phyloP scores from a whole-genome alignment of 2,329 filamentous ascomycete species.

The Emergomyces orientalis region DNA sequence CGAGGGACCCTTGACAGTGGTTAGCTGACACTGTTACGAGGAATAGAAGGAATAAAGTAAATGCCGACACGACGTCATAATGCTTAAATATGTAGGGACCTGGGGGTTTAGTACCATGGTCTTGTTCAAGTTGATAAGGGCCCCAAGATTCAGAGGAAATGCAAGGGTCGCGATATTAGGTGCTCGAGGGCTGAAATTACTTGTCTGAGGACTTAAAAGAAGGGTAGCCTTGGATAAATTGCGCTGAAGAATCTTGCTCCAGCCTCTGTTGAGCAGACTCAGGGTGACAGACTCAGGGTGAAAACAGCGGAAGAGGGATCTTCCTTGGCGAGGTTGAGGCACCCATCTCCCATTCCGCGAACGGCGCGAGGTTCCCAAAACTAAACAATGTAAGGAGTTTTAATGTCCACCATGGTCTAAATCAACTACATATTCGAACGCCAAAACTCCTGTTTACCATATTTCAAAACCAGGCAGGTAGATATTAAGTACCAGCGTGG shows the following conservation, averaged over 20 bases:
- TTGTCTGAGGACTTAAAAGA: no score
- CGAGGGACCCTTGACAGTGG: conserved; percentile 27
- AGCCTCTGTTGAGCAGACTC: neutral
- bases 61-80: neutral
- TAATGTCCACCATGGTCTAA: neutral
- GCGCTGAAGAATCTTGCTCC: neutral
- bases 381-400: neutral
- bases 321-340: neutral
- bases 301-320: neutral
- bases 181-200: neutral
- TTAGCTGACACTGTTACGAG: neutral
- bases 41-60: neutral
- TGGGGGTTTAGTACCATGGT: neutral
- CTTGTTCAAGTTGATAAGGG: neutral
- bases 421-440: neutral
- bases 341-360: no score
- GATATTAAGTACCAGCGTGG: neutral
- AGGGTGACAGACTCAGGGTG: no score
- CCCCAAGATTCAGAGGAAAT: neutral
- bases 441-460: neutral
- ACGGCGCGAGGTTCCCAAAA: neutral
- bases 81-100: neutral
- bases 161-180: neutral
- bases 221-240: neutral
- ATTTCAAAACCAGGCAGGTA: neutral